Percentiles rank a stretch among this genome's conserved stretches.
Conservation (phyloP, 495 filamentous ascomycete genomes). For the Pyrenula massariospora region DNA sequence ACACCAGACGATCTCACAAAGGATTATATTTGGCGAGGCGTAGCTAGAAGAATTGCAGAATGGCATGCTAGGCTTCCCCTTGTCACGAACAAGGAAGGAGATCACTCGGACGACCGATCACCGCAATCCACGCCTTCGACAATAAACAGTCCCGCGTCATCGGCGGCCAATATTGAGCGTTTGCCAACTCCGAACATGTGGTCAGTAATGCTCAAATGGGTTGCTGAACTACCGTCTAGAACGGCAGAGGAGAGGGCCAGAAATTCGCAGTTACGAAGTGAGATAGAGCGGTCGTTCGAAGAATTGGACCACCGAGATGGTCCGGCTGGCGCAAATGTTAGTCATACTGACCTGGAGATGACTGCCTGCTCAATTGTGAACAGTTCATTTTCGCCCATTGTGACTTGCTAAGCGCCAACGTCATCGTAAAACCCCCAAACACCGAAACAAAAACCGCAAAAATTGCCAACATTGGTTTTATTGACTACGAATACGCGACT, state of each 20-base stretch:
- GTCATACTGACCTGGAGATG: conserved; percentile 11
- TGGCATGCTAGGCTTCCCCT: conserved; percentile 79
- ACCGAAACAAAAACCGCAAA: conserved; percentile 18
- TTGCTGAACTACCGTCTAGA: conserved; percentile 64
- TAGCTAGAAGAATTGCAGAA: conserved; percentile 72
- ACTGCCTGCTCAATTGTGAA: conserved; percentile 11
- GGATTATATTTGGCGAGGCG: conserved; percentile 63
- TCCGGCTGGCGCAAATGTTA: conserved; percentile 59
- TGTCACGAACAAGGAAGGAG: not conserved
- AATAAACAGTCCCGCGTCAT: conserved; percentile 28
- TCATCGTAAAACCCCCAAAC: conserved; percentile 63
- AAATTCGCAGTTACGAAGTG: conserved; percentile 56
- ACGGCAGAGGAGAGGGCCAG: conserved; percentile 55
- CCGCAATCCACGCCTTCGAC: not conserved
- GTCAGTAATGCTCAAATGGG: conserved; percentile 94
- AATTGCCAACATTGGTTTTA: conserved; percentile 56
- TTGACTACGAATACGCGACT: conserved; percentile 96
- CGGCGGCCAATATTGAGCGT: conserved; percentile 37
- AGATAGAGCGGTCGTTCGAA: conserved; percentile 55
- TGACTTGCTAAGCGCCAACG: conserved; percentile 88
- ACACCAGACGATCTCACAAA: conserved; percentile 66
- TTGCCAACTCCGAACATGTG: conserved; percentile 71
- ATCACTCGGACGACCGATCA: not conserved
- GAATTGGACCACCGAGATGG: conserved; percentile 65
- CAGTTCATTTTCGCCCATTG: conserved; percentile 90